Conservation (phyloP, 2,329 filamentous ascomycete species). For the Xylariaceae sp. region DNA sequence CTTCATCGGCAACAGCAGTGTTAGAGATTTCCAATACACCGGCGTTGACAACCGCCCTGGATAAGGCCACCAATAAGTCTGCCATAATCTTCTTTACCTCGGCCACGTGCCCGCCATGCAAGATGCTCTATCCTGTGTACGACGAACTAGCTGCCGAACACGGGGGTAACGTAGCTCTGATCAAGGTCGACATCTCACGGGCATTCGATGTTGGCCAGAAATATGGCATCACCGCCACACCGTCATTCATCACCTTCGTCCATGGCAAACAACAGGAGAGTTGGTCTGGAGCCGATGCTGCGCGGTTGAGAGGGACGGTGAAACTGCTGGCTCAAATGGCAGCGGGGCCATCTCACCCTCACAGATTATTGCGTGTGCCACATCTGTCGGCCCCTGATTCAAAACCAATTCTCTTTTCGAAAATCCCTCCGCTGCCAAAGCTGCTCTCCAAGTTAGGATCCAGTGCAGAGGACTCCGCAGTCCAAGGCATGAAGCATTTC, state of each 20-base stretch:
- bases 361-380: conserved; percentile 65
- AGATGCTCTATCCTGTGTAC: conserved; percentile 73
- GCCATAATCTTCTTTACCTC: conserved; percentile 92
- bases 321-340: conserved; percentile 70
- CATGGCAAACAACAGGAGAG: conserved; percentile 69
- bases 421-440: conserved; percentile 77
- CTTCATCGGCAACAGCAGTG: conserved; percentile 41
- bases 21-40: conserved; percentile 53
- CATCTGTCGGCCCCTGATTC: conserved; percentile 59
- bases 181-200: conserved; percentile 75
- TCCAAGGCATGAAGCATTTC: conserved; percentile 64
- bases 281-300: conserved; percentile 73
- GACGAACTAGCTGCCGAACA: conserved; percentile 73
- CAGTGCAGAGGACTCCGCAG: conserved; percentile 48
- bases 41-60: conserved; percentile 57
- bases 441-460: conserved; percentile 70
- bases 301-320: conserved; percentile 64
- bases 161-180: conserved; percentile 61
- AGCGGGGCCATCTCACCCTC: conserved; percentile 64
- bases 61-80: conserved; percentile 57
- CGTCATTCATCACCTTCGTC: conserved; percentile 83
- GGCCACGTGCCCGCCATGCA: conserved; percentile 79
- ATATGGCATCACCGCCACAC: conserved; percentile 70
- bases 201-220: conserved; percentile 58
- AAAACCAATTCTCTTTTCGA: conserved; percentile 67